Evolutionary conservation across 2,329 filamentous ascomycete genomes (phyloP).

Genomic region (Colletotrichum spaethianum): DNA sequence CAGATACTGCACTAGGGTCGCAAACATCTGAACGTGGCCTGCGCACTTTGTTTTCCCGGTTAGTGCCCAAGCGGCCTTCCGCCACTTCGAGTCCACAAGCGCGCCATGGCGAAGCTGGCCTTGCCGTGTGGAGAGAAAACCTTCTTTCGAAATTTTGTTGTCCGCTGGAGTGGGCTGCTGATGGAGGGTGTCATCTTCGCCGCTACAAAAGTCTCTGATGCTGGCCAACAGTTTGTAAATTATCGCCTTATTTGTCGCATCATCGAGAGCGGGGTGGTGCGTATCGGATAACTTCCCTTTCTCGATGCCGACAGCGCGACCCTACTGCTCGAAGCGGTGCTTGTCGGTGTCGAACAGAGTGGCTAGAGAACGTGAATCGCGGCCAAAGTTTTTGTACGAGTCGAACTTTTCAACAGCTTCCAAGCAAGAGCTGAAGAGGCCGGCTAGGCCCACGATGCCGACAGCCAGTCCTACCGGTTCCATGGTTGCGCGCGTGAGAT

Average conservation of each 20-base stretch:
- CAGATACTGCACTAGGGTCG: constrained; percentile 28
- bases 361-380: constrained; percentile 38
- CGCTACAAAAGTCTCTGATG: constrained; percentile 17
- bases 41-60: constrained; percentile 21
- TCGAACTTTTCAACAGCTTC: constrained; percentile 30
- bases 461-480: too few relatives aligned
- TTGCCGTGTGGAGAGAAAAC: not conserved
- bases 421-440: too few relatives aligned
- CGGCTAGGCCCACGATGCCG: too few relatives aligned
- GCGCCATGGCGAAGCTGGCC: not conserved
- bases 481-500: too few relatives aligned
- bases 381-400: constrained; percentile 33
- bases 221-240: constrained; percentile 24
- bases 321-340: constrained; percentile 42
- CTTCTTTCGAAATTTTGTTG: not conserved
- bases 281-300: not conserved
- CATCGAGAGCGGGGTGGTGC: constrained; percentile 38
- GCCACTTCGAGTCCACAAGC: constrained; percentile 22
- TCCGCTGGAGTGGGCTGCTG: not conserved
- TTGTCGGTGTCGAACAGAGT: constrained; percentile 35
- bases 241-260: not conserved
- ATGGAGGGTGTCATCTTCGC: not conserved
- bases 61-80: not conserved
- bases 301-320: constrained; percentile 42
- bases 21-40: constrained; percentile 31